Evolutionary conservation across 768 basidiomycete species (phyloP).

Genomic region (Phlegmacium glaucopus): DNA sequence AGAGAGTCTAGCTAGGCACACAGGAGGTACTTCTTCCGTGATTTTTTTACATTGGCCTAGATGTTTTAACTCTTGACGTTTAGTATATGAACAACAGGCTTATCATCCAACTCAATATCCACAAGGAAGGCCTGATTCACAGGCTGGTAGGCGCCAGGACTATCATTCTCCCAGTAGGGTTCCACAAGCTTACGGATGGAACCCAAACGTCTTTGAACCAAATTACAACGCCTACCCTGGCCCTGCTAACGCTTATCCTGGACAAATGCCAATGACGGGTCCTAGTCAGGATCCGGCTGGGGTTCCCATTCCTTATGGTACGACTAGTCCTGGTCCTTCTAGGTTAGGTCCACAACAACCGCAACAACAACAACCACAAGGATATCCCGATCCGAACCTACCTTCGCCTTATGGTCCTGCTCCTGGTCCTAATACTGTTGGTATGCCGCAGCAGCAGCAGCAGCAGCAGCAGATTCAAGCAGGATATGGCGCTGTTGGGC

Average conservation of each 20-base stretch:
- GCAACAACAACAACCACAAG: slow-evolving; percentile 13
- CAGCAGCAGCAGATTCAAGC: slow-evolving; percentile 17
- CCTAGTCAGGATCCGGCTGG: not conserved
- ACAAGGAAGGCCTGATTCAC: slow-evolving; percentile 20
- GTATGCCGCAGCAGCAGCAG: slow-evolving; percentile 15
- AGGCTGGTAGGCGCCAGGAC: slow-evolving; percentile 28
- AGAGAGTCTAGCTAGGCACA: slow-evolving; percentile 76
- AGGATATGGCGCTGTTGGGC: slow-evolving; percentile 25
- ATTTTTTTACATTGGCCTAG: not conserved
- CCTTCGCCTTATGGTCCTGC: slow-evolving; percentile 5
- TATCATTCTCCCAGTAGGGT: slow-evolving; percentile 8
- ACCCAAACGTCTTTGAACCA: slow-evolving; percentile 43
- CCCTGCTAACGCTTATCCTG: not conserved
- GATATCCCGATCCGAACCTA: slow-evolving; percentile 8
- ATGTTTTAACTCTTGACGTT: slow-evolving; percentile 1
- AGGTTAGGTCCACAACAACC: slow-evolving; percentile 11
- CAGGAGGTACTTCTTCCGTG: slow-evolving; percentile 45
- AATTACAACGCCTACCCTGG: slow-evolving; percentile 30
- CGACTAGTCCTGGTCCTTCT: slow-evolving; percentile 14
- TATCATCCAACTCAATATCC: slow-evolving; percentile 21
- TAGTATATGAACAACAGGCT: slow-evolving; percentile 52
- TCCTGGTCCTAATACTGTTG: slow-evolving; percentile 10
- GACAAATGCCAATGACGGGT: not conserved
- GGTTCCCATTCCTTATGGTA: slow-evolving; percentile 3
- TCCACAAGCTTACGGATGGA: slow-evolving; percentile 52